Percentiles rank a stretch among this genome's conserved stretches.
Evolutionary conservation across 2,329 filamentous ascomycete species (phyloP).

Genomic region (Epichloe brachyelytri): DNA sequence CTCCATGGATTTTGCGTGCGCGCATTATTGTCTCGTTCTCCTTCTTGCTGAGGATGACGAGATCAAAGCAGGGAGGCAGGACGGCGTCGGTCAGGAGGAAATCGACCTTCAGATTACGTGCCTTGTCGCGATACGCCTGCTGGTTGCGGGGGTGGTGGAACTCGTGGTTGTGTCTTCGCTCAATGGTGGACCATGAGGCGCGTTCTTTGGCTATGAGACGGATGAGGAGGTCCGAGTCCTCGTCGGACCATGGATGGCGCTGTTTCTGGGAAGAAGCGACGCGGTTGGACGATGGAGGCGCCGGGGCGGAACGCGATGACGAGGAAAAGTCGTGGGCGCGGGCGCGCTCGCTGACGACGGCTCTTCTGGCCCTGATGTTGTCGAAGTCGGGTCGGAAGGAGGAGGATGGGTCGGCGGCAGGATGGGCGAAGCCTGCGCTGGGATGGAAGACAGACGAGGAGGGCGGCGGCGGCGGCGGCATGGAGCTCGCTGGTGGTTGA

Average conservation of each 20-base stretch:
- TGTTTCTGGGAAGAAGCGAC: constrained; percentile 7
- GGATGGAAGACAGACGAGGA: constrained; percentile 7
- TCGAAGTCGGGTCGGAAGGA: background rate
- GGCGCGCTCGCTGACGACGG: background rate
- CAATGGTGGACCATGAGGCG: constrained; percentile 20
- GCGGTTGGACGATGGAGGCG: background rate
- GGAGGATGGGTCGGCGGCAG: background rate
- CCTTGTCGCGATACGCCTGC: constrained; percentile 44
- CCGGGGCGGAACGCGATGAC: constrained; percentile 1
- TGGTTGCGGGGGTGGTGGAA: constrained; percentile 36
- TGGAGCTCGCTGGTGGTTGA: constrained; percentile 11
- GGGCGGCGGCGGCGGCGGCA: constrained; percentile 6
- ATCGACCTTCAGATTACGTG: constrained; percentile 42
- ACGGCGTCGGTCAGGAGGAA: constrained; percentile 30
- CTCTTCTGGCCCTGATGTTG: background rate
- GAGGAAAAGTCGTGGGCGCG: background rate
- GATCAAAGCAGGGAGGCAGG: constrained; percentile 36
- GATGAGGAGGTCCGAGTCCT: constrained; percentile 30
- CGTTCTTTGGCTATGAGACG: constrained; percentile 22
- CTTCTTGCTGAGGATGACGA: constrained; percentile 36
- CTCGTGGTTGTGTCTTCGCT: constrained; percentile 15
- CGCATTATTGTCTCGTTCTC: constrained; percentile 28
- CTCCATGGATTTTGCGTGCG: constrained; percentile 36
- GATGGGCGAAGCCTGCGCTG: background rate
- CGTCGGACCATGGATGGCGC: constrained; percentile 28